phyloP scores from a whole-genome alignment of 495 filamentous ascomycete species.

The Penicillium psychrofluorescens region DNA sequence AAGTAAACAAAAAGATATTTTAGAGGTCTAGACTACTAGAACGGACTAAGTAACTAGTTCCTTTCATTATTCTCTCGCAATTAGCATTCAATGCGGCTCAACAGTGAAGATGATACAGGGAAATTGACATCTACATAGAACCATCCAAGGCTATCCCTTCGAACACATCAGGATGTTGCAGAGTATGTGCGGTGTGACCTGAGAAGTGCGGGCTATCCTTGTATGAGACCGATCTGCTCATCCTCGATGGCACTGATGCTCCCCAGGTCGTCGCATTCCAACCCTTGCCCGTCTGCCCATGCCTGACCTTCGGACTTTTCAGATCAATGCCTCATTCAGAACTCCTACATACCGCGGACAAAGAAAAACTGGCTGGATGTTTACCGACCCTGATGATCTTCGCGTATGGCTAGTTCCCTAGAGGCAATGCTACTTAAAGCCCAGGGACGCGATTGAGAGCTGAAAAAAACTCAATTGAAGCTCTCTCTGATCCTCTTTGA shows the following conservation, averaged over 20 bases:
- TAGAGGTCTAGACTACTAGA: too few species aligned
- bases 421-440: not conserved
- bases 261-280: slow-evolving; percentile 9
- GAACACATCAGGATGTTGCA: not conserved
- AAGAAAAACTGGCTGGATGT: not conserved
- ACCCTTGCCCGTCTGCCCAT: slow-evolving; percentile 4
- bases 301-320: not conserved
- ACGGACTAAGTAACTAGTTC: too few species aligned
- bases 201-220: too few species aligned
- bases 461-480: too few species aligned
- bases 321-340: not conserved
- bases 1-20: not conserved
- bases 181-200: too few species aligned
- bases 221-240: not conserved
- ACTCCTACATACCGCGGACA: slow-evolving; percentile 8
- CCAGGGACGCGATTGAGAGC: too few species aligned
- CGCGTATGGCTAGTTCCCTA: not conserved
- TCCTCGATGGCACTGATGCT: not conserved
- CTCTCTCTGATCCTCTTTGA: not conserved
- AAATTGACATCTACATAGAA: too few species aligned
- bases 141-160: not conserved
- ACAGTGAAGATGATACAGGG: too few species aligned
- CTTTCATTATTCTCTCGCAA: too few species aligned
- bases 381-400: slow-evolving; percentile 4
- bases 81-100: too few species aligned